Conservation (phyloP, 2,329 filamentous ascomycete species). For the Calonectria crousiana region DNA sequence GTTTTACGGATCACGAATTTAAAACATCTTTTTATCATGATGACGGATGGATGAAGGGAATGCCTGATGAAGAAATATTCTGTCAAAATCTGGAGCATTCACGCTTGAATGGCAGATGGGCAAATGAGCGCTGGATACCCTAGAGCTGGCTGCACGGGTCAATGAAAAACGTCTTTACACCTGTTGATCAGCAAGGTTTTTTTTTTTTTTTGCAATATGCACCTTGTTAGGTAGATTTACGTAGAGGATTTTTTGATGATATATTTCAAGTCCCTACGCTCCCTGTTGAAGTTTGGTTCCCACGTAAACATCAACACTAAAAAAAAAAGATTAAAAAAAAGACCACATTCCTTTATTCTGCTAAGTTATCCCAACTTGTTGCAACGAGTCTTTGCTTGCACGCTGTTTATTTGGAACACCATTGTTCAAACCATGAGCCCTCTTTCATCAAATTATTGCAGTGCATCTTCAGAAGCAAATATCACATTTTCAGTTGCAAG, state of each 20-base stretch:
- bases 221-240: neutral
- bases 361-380: neutral
- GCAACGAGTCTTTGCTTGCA: too few species aligned
- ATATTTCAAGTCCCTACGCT: neutral
- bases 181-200: neutral
- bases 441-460: neutral
- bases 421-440: neutral
- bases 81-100: neutral
- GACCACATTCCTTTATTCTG: neutral
- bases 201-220: neutral
- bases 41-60: neutral
- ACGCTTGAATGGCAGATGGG: neutral
- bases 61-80: neutral
- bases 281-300: neutral
- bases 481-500: too few species aligned
- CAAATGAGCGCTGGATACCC: neutral
- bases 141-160: neutral
- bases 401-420: too few species aligned
- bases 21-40: neutral
- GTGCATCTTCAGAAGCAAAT: too few species aligned
- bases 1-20: neutral
- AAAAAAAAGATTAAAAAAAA: neutral
- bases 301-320: neutral
- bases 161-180: neutral
- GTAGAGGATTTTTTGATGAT: neutral